Evolutionary conservation across 2,329 filamentous ascomycete species (phyloP).

Genomic region (Cordyceps javanica): DNA sequence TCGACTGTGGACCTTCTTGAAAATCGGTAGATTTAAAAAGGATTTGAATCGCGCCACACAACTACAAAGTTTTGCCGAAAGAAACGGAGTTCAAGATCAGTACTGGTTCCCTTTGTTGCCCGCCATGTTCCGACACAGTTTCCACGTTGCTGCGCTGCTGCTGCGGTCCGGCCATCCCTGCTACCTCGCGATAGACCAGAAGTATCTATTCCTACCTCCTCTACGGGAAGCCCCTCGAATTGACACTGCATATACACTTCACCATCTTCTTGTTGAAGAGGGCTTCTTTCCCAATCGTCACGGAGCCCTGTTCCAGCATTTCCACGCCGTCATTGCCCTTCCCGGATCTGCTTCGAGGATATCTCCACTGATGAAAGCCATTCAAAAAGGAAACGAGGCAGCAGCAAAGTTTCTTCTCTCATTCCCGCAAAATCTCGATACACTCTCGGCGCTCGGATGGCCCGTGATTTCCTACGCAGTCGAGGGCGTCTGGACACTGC

Average conservation of each 20-base stretch:
- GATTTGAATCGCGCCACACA: not conserved
- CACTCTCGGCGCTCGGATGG: not conserved
- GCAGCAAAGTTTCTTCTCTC: not conserved
- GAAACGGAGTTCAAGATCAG: not conserved
- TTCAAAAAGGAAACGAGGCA: not conserved
- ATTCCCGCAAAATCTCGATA: not conserved
- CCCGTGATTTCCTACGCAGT: not conserved
- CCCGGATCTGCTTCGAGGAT: not conserved
- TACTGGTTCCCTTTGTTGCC: not conserved
- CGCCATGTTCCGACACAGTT: not conserved
- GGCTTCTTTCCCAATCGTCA: not conserved
- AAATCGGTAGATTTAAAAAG: not conserved
- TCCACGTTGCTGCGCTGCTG: not conserved
- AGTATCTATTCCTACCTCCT: not conserved
- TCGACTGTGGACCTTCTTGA: not conserved
- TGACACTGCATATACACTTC: not conserved
- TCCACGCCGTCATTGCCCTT: not conserved
- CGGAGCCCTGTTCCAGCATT: not conserved
- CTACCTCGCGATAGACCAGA: not conserved
- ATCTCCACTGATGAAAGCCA: not conserved
- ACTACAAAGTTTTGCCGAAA: not conserved
- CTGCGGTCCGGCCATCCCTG: accelerated
- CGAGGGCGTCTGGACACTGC: not conserved
- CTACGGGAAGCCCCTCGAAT: not conserved
- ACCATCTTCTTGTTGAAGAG: not conserved